Evolutionary conservation across 1,284 basidiomycete species (phyloP), one percentile per base, ranked within the genome.

Genomic region (Moniliophthora roreri): DNA sequence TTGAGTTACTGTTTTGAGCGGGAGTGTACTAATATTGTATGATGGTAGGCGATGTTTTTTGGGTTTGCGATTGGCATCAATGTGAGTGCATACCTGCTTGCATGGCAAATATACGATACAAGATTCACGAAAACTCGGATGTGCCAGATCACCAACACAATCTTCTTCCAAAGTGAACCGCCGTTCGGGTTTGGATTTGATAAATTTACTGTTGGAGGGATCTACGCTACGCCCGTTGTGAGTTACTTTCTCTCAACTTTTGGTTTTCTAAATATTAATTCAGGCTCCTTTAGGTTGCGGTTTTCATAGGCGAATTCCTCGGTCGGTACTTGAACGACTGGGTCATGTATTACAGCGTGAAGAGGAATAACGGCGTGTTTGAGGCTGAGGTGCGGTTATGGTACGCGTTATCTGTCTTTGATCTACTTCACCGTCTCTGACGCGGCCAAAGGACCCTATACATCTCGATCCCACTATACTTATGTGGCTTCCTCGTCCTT

Each of bases 21-120:
- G 13, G 26, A 24, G 9, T 10, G 2, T 26, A 48, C 8, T n/a
- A 37, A 15, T n/a, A 4, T 41, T 28, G 28, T 13, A 18, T 24
- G 26, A 15, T 18, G 42, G 34, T 48, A 72, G 70, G 72, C 69
- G 35, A 59, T 73, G 53, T 42, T 78, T 1, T 80, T 81, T 60
- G 78, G 78, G 1, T 81, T 80, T 60, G 62, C 65, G 36, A 80
- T 81, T 48, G 79, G 80, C 20, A 78, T 82, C 58, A 82, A 82
- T 56, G 81, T 81, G 40, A 51, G 70, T 50, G 16, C 38, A 21
- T 16, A 4, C 26, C 3, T 18, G n/a, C 39, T 34, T 26, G 15
- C 24, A 21, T 15, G n/a, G 37, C n/a, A 10, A 11, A 11, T 24
- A 3, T 4, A 13, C 16, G 3, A 2, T 24, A 20, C 8, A 8